Base-by-base conservation (phyloP, 257 asterid species). In the Nicotiana otophora region DNA sequence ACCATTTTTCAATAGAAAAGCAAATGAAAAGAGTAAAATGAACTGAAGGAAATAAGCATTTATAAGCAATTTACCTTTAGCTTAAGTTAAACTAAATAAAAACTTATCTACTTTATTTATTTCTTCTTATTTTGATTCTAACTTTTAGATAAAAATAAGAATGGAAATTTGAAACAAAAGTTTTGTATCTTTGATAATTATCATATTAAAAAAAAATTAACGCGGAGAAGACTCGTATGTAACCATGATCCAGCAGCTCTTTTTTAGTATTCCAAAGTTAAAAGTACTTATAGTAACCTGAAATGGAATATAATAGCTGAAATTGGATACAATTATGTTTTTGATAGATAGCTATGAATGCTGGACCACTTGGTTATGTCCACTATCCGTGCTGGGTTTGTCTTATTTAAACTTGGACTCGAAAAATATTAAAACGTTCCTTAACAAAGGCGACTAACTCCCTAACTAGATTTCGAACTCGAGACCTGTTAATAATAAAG, bases 381-480 rank as follows among this genome's bases (percentile, higher is more conserved):
- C 9, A 2, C 0, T 36, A 6, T 5, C 1, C 42, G 3, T 42
- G 10, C 7, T 39, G 2, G 3, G 26, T 23, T 23, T 23, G 26
- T 0, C 10, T 3, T 1, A 42, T 2, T 2, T 42, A 42, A 42
- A 7, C 2, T 31, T 2, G 3, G 0, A 42, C 8, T 42, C 2
- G 51, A 8, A 8, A 39, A 7, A 5, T 36, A 1, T 6, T 36
- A 36, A 36, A 5, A 0, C 7, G 1, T 1, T 36, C 46, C 2
- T 0, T 36, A 36, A 7, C 0, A 36, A 36, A 36, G 0, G 1
- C 0, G 9, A 36, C 0, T 36, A 2, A 36, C 0, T 7, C 7
- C 10, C 0, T 36, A 6, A 7, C 46, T 7, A 36, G 1, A 33
- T 5, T 1, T 34, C 7, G 5, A 34, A 34, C 39, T 5, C 39